A percentile compares a stretch with the other conserved stretches of the same genome.
Conservation (phyloP, 2,329 filamentous ascomycete genomes). For the Pleomassaria siparia region DNA sequence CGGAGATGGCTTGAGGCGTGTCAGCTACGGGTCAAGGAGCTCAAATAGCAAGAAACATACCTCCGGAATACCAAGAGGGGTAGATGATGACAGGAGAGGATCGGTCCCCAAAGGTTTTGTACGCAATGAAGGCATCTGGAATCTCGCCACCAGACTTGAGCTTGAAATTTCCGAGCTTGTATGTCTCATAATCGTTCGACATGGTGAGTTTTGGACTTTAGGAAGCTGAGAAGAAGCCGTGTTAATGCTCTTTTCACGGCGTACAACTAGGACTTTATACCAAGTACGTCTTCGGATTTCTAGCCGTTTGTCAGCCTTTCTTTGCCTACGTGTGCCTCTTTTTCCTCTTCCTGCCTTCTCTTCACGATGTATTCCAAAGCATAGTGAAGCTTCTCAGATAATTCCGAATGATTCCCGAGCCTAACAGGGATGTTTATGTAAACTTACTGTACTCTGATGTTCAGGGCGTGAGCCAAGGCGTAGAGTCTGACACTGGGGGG, state of each 20-base stretch:
- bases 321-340: neutral
- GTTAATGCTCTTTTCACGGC: neutral
- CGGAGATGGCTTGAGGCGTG: conserved; percentile 54
- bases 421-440: neutral
- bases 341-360: too few species aligned
- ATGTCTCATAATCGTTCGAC: conserved; percentile 52
- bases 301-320: neutral
- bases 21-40: neutral
- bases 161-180: conserved; percentile 65
- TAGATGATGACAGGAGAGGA: conserved; percentile 70
- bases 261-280: neutral
- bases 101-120: conserved; percentile 71
- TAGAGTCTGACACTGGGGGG: too few species aligned
- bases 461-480: neutral
- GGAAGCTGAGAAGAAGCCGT: conserved; percentile 14
- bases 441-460: neutral
- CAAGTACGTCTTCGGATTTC: neutral
- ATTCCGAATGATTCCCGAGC: neutral
- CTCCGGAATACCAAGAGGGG: conserved; percentile 73
- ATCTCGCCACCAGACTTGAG: conserved; percentile 67
- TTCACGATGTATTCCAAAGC: conserved; percentile 7
- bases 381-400: neutral
- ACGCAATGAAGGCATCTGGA: conserved; percentile 68
- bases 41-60: conserved; percentile 39
- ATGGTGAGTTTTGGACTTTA: conserved; percentile 15